Percentiles rank a stretch among this genome's conserved stretches.
phyloP scores from a whole-genome alignment of 345 rosid genomes.

The Aethionema arabicum region DNA sequence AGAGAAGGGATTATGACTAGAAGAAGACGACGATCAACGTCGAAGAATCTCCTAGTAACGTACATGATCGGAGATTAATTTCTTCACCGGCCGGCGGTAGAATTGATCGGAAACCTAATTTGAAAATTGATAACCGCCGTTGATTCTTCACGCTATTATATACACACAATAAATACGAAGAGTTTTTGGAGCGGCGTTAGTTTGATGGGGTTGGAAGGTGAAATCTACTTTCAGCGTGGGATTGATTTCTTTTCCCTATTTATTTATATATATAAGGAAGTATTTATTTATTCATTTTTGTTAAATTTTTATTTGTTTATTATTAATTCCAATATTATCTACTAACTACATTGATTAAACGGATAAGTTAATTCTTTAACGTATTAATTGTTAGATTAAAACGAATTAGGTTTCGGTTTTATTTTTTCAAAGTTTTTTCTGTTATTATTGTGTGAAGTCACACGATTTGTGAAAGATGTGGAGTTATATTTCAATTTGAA shows the following conservation, averaged over 20 bases:
- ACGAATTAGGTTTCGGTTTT: too few species aligned
- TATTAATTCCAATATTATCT: background rate
- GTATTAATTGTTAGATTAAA: too few species aligned
- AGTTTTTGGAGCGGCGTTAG: constrained; percentile 19
- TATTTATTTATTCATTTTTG: background rate
- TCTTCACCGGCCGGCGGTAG: background rate
- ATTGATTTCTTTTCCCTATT: background rate
- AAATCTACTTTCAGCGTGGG: constrained; percentile 34
- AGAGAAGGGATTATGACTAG: constrained; percentile 35
- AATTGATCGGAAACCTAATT: constrained; percentile 5
- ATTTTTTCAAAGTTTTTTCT: too few species aligned
- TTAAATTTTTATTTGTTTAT: background rate
- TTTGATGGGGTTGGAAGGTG: constrained; percentile 38
- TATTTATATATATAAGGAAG: background rate
- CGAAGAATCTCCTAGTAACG: constrained; percentile 36
- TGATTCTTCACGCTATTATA: constrained; percentile 4
- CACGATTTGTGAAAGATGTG: too few species aligned
- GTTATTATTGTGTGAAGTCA: too few species aligned
- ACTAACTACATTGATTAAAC: too few species aligned
- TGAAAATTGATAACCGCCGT: constrained; percentile 6
- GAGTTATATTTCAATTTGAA: too few species aligned
- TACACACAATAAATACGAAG: constrained; percentile 1
- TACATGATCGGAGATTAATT: constrained; percentile 16
- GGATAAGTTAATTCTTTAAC: too few species aligned
- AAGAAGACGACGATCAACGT: constrained; percentile 52